Evolutionary conservation across 2,329 filamentous ascomycete genomes (phyloP), one percentile per base, ranked within the genome.

Genomic region (Westerdykella ornata): DNA sequence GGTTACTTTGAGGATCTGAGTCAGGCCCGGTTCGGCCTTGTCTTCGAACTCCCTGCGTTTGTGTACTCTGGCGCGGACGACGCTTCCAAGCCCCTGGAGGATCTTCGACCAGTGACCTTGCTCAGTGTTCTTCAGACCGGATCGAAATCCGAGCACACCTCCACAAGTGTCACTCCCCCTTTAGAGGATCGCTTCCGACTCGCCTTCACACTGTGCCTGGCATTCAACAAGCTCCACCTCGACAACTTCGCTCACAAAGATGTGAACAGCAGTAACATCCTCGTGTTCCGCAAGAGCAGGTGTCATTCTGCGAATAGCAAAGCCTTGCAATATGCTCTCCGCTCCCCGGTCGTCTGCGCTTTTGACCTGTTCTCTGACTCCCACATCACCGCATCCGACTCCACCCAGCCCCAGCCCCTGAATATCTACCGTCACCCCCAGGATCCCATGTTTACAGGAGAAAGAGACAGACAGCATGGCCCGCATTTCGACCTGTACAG

Each of bases 101-200:
- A 65, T n/a, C 48, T 69, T 17, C 59, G 60, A 37, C 69, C 71
- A 19, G 60, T 67, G 13, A 73, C 69, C 29, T 59, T 75, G 4
- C 60, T 72, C n/a, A 71, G 66, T 44, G 57, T 74, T 14, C 61
- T 74, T 5, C 69, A 73, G 42, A 68, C 69, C 19, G 63, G 69
- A 8, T 67, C 66, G 17, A 72, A 68, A 39, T 68, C 68, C 19
- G 45, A 65, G 13, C 66, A 70, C 48, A 63, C 65, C 37, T 62
- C 63, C 12, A 62, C 61, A 38, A 68, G 65, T 34, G 58, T 60
- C 3, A 69, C 70, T 1, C 64, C 65, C 15, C 76, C 77, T 28
- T 70, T 89, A 0, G 85, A 90, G 65, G 81, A 82, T 43, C 85
- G 86, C 53, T 89, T 88, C 55, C 76, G 81, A 12, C 71, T 90